A percentile compares a stretch with the other conserved stretches of the same genome.
phyloP scores from a whole-genome alignment of 768 basidiomycete genomes.

The Naganishia onofrii region DNA sequence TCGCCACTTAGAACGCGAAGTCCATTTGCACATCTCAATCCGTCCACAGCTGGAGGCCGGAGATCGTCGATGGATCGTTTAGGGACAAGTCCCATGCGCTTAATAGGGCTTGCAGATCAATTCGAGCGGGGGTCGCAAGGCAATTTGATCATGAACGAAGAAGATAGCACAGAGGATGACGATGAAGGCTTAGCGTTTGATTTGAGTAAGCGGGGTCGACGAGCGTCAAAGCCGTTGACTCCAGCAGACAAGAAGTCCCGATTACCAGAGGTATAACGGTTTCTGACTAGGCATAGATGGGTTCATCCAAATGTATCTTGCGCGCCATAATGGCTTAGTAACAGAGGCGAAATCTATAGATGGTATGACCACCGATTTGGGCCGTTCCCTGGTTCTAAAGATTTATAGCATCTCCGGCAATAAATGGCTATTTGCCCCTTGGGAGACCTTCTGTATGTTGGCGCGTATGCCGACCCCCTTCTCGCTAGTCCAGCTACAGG shows the following conservation, averaged over 20 bases:
- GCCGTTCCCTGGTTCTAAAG: no score
- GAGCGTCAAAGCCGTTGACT: conserved; percentile 35
- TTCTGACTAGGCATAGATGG: not conserved
- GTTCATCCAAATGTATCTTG: conserved; percentile 5
- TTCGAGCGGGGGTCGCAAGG: not conserved
- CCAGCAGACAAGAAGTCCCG: conserved; percentile 19
- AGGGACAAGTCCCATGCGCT: conserved; percentile 32
- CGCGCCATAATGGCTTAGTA: not conserved
- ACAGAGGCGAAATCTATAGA: not conserved
- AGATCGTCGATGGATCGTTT: conserved; percentile 2
- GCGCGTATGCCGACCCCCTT: no score
- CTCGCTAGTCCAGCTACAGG: no score
- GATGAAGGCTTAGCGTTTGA: conserved; percentile 45
- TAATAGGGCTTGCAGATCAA: not conserved
- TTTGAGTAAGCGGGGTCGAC: conserved; percentile 39
- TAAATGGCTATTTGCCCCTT: no score
- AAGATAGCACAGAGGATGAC: conserved; percentile 32
- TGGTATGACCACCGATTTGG: not conserved
- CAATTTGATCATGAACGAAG: conserved; percentile 18
- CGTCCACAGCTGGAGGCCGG: not conserved
- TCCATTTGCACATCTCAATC: conserved; percentile 19
- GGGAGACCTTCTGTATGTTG: no score
- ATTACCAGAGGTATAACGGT: conserved; percentile 12
- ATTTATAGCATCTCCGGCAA: no score
- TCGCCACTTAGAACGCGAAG: conserved; percentile 16